phyloP scores from a whole-genome alignment of 768 basidiomycete species.

The Lentinus tigrinus region DNA sequence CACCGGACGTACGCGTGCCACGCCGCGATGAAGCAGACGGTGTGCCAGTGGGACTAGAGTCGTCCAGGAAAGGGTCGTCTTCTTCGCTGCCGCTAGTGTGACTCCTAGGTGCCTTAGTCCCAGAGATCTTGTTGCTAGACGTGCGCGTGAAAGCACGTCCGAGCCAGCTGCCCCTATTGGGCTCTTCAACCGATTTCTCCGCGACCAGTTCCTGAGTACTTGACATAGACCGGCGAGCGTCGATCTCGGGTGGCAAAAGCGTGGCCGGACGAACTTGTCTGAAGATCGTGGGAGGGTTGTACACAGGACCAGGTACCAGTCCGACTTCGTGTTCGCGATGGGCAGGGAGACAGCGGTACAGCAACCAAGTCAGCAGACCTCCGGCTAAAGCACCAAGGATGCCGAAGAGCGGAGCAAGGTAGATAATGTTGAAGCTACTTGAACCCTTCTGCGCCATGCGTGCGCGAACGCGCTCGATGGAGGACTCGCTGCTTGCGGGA shows the following conservation, averaged over 20 bases:
- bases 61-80: constrained; percentile 30
- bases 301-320: constrained; percentile 30
- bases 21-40: not conserved
- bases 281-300: constrained; percentile 19
- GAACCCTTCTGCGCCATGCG: not conserved
- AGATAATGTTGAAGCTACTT: constrained; percentile 24
- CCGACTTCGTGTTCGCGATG: not conserved
- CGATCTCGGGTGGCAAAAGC: constrained; percentile 1
- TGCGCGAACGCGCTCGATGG: not conserved
- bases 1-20: not conserved
- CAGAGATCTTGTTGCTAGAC: not conserved
- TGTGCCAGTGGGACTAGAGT: not conserved
- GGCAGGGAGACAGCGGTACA: constrained; percentile 14
- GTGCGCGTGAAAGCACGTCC: constrained; percentile 17
- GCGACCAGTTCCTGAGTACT: not conserved
- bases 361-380: constrained; percentile 20
- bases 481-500: constrained; percentile 19
- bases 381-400: constrained; percentile 26
- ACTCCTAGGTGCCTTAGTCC: not conserved
- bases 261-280: not conserved
- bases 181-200: not conserved
- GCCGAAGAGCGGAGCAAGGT: constrained; percentile 31
- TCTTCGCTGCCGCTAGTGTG: constrained; percentile 12
- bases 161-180: constrained; percentile 12
- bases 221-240: constrained; percentile 2